These are phyloP conservation scores for Cyclospora cayetanensis DNA, from an alignment of 169 alveolate genomes.

Conservation along the genomic window DNA sequence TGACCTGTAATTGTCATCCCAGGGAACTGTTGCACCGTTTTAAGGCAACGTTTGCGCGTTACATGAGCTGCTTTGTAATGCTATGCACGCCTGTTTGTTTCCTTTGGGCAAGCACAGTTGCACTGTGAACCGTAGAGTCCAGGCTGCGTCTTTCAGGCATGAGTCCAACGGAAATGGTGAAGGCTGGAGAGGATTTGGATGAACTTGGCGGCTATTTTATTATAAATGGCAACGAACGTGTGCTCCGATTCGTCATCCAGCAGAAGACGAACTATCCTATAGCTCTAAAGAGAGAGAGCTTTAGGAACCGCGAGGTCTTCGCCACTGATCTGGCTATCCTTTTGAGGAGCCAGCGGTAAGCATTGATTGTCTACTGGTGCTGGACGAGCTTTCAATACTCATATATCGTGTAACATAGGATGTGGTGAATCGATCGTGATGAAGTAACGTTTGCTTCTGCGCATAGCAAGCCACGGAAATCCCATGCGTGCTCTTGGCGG, in stretches of 20 bases:
- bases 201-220: conserved; percentile 99
- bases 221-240: conserved; percentile 97
- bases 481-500: no score
- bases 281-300: conserved; percentile 77
- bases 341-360: conserved; percentile 69
- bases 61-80: neutral
- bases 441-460: neutral
- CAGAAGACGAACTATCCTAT: conserved; percentile 95
- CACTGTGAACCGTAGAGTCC: neutral
- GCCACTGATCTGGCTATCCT: conserved; percentile 69
- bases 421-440: neutral
- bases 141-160: conserved; percentile 76
- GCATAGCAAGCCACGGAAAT: no score
- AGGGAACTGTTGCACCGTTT: neutral
- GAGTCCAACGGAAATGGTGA: conserved; percentile 91
- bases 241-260: conserved; percentile 96
- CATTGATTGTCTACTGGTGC: neutral
- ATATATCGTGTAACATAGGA: neutral
- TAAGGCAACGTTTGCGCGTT: neutral
- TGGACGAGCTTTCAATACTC: neutral
- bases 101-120: neutral
- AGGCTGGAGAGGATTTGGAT: conserved; percentile 97
- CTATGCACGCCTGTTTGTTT: neutral
- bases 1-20: no score
- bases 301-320: conserved; percentile 68